Conservation (phyloP, 1,284 basidiomycete genomes). For the Marasmius fiardii region DNA sequence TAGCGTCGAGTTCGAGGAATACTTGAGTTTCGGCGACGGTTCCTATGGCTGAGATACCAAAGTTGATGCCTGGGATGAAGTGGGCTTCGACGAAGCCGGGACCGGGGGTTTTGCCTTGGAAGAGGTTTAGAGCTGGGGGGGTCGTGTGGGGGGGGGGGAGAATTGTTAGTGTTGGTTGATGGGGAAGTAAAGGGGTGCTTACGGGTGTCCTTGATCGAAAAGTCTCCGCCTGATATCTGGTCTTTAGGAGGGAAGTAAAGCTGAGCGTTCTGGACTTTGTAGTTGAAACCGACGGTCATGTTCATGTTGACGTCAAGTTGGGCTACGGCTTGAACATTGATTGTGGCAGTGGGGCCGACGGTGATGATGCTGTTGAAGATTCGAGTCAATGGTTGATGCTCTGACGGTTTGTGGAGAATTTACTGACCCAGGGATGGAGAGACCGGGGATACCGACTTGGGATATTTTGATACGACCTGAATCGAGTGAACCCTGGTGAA, state of each 20-base stretch:
- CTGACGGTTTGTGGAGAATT: background rate
- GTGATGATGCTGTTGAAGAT: constrained; percentile 28
- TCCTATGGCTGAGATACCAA: constrained; percentile 39
- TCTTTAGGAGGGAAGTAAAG: constrained; percentile 22
- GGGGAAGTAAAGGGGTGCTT: constrained; percentile 19
- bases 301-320: constrained; percentile 33
- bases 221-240: constrained; percentile 17
- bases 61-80: constrained; percentile 44
- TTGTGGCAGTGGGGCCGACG: constrained; percentile 35
- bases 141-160: background rate
- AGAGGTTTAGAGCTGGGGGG: constrained; percentile 21
- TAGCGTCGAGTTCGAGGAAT: constrained; percentile 44
- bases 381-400: background rate
- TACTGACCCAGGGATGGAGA: constrained; percentile 26
- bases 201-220: constrained; percentile 32
- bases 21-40: constrained; percentile 32
- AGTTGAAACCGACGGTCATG: constrained; percentile 35
- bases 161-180: constrained; percentile 3
- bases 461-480: constrained; percentile 24
- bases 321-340: constrained; percentile 31
- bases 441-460: constrained; percentile 26
- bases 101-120: constrained; percentile 32
- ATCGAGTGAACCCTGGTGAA: constrained; percentile 31
- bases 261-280: constrained; percentile 33
- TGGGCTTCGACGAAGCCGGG: constrained; percentile 41